These are phyloP conservation scores for Geranomyces michiganensis DNA, from an alignment of 192 early-diverging fungal species.

Conservation along the genomic window DNA sequence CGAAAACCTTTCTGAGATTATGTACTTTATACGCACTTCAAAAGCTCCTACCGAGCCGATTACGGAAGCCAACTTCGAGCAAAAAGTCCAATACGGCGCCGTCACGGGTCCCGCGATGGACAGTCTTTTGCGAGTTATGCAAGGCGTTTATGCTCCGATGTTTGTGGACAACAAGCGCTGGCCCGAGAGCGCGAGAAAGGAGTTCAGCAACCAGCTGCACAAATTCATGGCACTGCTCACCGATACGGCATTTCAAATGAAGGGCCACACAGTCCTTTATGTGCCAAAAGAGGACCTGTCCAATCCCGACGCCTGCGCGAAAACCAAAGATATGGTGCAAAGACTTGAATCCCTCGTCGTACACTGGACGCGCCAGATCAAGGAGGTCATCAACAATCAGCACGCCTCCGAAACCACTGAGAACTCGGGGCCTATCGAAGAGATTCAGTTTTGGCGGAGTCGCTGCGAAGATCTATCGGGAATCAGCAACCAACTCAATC, in stretches of 20 bases:
- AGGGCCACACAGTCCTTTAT: slow-evolving; percentile 67
- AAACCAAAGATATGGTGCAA: slow-evolving; percentile 61
- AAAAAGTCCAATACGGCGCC: slow-evolving; percentile 57
- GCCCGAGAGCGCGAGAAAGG: slow-evolving; percentile 65
- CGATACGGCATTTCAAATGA: slow-evolving; percentile 60
- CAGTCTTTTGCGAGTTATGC: slow-evolving; percentile 57
- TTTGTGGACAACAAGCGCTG: slow-evolving; percentile 62
- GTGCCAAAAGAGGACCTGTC: slow-evolving; percentile 55
- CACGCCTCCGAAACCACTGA: slow-evolving; percentile 60
- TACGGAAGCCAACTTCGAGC: slow-evolving; percentile 50
- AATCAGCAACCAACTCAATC: slow-evolving; percentile 62
- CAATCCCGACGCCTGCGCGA: slow-evolving; percentile 43
- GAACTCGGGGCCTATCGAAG: slow-evolving; percentile 65
- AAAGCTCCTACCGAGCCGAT: slow-evolving; percentile 11
- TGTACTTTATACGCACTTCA: slow-evolving; percentile 49
- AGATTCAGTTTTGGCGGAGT: slow-evolving; percentile 65
- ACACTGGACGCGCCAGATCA: slow-evolving; percentile 70
- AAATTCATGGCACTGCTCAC: slow-evolving; percentile 69
- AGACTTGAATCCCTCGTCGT: slow-evolving; percentile 59
- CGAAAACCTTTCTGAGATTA: slow-evolving; percentile 35
- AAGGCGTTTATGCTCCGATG: slow-evolving; percentile 63
- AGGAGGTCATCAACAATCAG: slow-evolving; percentile 68
- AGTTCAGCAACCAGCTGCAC: slow-evolving; percentile 61
- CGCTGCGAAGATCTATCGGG: slow-evolving; percentile 66
- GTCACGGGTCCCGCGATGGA: slow-evolving; percentile 53